Evolutionary conservation across 2,329 filamentous ascomycete species (phyloP), one percentile per base, ranked within the genome.

Genomic region (Penicillium paneum): DNA sequence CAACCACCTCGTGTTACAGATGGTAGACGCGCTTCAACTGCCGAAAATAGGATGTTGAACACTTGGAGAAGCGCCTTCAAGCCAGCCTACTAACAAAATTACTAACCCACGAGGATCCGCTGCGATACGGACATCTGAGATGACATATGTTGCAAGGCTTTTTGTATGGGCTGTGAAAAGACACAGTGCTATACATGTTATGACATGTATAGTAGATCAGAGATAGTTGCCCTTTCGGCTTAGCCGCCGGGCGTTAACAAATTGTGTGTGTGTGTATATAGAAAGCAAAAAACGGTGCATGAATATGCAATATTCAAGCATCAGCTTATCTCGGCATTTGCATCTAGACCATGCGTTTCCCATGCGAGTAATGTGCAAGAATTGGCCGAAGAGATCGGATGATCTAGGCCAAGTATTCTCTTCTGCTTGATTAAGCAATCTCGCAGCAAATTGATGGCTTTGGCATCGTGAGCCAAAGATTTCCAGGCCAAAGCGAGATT

Each of bases 21-120:
- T 38, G 56, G 63, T 67, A 65, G 66, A 64, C 62, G 62, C 61
- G 63, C 67, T 69, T 71, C 64, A 69, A 63, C 63, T 67, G 62
- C 65, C 53, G 63, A 67, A 41, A 52, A 67, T 68, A 68, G 28
- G 28, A 29, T 29, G 28, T 29, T 29, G 28, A 29, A 29, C 28
- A 29, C 28, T 29, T 29, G 28, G 28, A 29, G 28, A 29, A 29
- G 28, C 28, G 28, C 28, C 28, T 29, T 29, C 11, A 31, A 29
- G 24, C 24, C 24, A 26, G 24, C 24, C 24, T 26, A 26, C 24
- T 26, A 26, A 26, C 24, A 26, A 26, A 26, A 26, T 26, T 26
- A 26, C 24, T 26, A 26, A 49, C 52, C 45, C 54, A 67, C 59
- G 53, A 60, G 63, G 51, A 60, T 52, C 55, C 38, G 49, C 50